These are phyloP conservation scores for Spinellus fusiger DNA, from an alignment of 192 early-diverging fungal species.

Conservation along the genomic window DNA sequence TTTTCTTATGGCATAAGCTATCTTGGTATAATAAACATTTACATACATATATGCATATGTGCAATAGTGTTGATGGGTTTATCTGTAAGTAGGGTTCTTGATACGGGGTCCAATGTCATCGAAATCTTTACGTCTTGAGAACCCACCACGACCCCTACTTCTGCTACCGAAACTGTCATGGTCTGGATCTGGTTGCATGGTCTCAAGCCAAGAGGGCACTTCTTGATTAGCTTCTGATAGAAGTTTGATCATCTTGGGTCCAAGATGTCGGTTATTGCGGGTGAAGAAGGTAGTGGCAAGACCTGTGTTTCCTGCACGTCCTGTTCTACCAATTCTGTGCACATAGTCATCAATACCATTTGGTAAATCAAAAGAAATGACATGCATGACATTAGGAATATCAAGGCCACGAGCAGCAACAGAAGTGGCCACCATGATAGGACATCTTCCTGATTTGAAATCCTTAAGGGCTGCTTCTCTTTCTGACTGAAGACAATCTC, in stretches of 20 bases:
- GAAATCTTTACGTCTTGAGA: background rate
- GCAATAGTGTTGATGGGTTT: too few species aligned
- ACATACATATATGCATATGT: too few species aligned
- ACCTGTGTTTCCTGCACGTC: conserved; percentile 91
- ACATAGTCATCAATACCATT: conserved; percentile 96
- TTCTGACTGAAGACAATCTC: conserved; percentile 93
- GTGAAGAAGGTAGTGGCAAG: conserved; percentile 92
- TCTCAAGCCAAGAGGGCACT: conserved; percentile 75
- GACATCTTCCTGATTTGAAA: conserved; percentile 78
- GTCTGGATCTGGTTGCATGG: conserved; percentile 49
- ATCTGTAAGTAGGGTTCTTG: background rate
- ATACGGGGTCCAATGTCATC: background rate
- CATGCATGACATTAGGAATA: conserved; percentile 79
- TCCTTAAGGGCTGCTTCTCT: conserved; percentile 92
- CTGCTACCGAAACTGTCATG: background rate
- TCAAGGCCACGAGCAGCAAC: conserved; percentile 96
- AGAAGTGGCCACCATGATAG: conserved; percentile 95
- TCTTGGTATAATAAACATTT: too few species aligned
- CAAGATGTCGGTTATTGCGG: conserved; percentile 68
- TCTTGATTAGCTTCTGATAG: conserved; percentile 90
- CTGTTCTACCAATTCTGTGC: conserved; percentile 95
- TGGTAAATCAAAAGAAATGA: conserved; percentile 95
- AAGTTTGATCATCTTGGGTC: conserved; percentile 74
- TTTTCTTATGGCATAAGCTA: too few species aligned
- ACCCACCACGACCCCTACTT: background rate